Conservation (phyloP, 2,329 filamentous ascomycete genomes). For the Monosporascus sp. region DNA sequence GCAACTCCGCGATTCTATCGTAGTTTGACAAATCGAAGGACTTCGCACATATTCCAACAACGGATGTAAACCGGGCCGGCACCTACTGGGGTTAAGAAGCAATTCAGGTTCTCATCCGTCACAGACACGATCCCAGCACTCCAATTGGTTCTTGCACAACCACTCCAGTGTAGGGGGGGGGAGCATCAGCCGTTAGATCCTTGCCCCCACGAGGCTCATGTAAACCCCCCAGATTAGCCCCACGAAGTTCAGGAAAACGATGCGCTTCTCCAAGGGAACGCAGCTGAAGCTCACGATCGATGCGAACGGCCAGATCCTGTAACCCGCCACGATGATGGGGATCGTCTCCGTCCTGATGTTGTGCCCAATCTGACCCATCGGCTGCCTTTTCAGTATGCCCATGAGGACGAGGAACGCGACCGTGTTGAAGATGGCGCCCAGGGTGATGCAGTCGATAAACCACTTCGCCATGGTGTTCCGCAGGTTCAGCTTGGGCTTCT, state of each 20-base stretch:
- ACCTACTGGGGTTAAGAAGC: no score
- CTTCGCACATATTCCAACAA: no score
- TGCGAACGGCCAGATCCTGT: conserved; percentile 48
- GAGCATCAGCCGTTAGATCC: conserved; percentile 24
- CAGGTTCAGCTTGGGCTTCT: conserved; percentile 32
- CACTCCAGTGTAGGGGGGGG: not conserved
- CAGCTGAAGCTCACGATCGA: conserved; percentile 46
- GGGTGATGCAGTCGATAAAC: conserved; percentile 46
- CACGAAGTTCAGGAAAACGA: conserved; percentile 45
- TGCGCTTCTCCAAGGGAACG: conserved; percentile 42
- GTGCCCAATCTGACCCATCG: conserved; percentile 27
- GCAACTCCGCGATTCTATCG: no score
- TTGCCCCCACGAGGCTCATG: conserved; percentile 42
- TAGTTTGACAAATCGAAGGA: no score
- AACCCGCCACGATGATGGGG: conserved; percentile 43
- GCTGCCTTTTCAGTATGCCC: conserved; percentile 40
- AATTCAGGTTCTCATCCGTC: no score
- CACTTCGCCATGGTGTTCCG: conserved; percentile 42
- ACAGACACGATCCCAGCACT: no score
- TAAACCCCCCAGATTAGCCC: conserved; percentile 47
- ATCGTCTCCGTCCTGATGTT: conserved; percentile 40
- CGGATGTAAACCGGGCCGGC: no score
- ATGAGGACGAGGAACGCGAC: conserved; percentile 42
- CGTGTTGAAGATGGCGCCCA: conserved; percentile 42
- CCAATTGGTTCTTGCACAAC: no score